Conservation (phyloP, 1,139 yeast species). For the Scheffersomyces titani region DNA sequence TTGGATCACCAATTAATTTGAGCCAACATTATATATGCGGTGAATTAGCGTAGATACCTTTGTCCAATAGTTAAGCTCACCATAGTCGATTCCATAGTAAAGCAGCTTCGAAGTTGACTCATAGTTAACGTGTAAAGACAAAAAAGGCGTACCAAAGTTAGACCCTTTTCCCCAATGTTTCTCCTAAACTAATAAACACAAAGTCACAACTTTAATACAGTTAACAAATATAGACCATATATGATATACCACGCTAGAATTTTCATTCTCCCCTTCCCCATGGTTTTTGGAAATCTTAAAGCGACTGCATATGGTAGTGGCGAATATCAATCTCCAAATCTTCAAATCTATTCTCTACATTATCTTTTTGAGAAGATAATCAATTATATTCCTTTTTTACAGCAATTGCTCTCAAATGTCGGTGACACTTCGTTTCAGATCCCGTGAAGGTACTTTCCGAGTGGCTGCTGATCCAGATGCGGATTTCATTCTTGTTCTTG, state of each 20-base stretch:
- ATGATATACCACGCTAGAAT: neutral
- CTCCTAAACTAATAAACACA: too few species aligned
- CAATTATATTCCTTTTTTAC: neutral
- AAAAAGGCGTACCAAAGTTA: too few species aligned
- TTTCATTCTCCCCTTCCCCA: neutral
- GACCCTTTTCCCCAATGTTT: too few species aligned
- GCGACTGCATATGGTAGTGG: neutral
- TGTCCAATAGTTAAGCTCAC: neutral
- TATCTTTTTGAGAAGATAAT: neutral
- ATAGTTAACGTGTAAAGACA: too few species aligned
- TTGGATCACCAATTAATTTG: neutral
- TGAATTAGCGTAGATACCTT: neutral
- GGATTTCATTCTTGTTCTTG: slow-evolving; percentile 51
- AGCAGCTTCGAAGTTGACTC: too few species aligned
- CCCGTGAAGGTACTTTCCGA: slow-evolving; percentile 82
- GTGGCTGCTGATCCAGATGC: slow-evolving; percentile 51
- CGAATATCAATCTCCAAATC: neutral
- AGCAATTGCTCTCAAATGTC: slow-evolving; percentile 1
- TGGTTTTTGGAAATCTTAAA: too few species aligned
- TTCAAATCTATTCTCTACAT: neutral
- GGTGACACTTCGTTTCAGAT: slow-evolving; percentile 65
- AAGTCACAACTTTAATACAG: neutral
- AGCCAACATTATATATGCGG: neutral
- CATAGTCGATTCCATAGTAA: neutral
- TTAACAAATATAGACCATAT: neutral